Conservation (phyloP, 2,329 filamentous ascomycete species). For the Aspergillus sp. region DNA sequence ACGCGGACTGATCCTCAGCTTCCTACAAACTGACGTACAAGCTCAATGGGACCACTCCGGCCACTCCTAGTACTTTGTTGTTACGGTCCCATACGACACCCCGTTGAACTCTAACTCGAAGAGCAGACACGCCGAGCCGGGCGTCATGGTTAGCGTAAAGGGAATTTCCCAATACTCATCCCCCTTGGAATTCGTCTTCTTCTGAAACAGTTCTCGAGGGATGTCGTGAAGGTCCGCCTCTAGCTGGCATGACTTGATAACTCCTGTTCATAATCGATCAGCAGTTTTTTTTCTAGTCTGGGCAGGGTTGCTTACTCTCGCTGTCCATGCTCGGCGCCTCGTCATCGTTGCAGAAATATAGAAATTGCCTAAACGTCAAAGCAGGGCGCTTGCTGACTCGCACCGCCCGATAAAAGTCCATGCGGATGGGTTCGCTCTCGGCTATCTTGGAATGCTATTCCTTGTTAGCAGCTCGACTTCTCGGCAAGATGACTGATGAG, state of each 20-base stretch:
- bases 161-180: slow-evolving; percentile 18
- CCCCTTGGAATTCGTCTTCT: slow-evolving; percentile 22
- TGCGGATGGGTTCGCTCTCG: slow-evolving; percentile 24
- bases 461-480: too few relatives aligned
- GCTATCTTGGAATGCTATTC: slow-evolving; percentile 19
- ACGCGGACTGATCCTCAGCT: too few relatives aligned
- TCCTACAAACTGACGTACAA: too few relatives aligned
- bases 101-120: slow-evolving; percentile 33
- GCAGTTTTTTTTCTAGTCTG: too few relatives aligned
- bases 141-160: slow-evolving; percentile 24
- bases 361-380: neutral
- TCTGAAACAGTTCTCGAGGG: slow-evolving; percentile 24
- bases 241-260: slow-evolving; percentile 22
- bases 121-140: slow-evolving; percentile 28
- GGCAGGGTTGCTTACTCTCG: neutral
- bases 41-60: too few relatives aligned
- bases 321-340: slow-evolving; percentile 7
- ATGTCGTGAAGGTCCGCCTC: slow-evolving; percentile 27
- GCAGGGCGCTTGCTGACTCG: too few relatives aligned
- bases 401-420: neutral
- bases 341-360: slow-evolving; percentile 18
- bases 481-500: too few relatives aligned
- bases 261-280: slow-evolving; percentile 11
- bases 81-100: slow-evolving; percentile 29
- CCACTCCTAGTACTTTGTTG: slow-evolving; percentile 21